Conservation (phyloP, 1,284 basidiomycete genomes). For the Cutaneotrichosporon cutaneum region DNA sequence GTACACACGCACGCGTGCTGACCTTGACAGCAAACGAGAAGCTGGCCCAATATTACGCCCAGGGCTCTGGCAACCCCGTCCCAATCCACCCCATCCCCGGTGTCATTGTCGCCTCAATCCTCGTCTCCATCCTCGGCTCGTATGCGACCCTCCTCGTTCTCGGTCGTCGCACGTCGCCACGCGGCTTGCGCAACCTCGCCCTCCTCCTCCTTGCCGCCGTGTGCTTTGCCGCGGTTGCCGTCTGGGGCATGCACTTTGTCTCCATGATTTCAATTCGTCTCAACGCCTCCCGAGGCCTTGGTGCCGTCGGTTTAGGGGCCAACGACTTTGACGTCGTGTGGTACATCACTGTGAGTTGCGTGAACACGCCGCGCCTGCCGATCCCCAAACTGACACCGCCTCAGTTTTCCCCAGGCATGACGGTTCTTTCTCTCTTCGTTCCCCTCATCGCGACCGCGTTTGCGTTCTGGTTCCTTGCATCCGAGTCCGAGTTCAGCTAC, state of each 20-base stretch:
- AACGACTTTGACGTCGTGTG: constrained; percentile 31
- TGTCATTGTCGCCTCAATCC: constrained; percentile 55
- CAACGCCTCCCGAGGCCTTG: constrained; percentile 11
- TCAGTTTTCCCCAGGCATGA: constrained; percentile 55
- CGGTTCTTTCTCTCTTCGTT: constrained; percentile 55
- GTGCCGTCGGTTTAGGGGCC: constrained; percentile 20
- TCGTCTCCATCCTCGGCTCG: constrained; percentile 56
- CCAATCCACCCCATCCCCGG: constrained; percentile 53
- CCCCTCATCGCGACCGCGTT: constrained; percentile 54
- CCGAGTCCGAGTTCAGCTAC: constrained; percentile 50
- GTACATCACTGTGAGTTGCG: constrained; percentile 48
- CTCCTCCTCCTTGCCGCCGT: constrained; percentile 62
- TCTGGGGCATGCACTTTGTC: constrained; percentile 58
- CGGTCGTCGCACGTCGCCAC: constrained; percentile 53
- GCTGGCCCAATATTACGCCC: constrained; percentile 49
- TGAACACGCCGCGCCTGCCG: constrained; percentile 4
- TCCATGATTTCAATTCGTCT: constrained; percentile 55
- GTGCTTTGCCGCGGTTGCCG: constrained; percentile 85
- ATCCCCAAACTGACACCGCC: neutral
- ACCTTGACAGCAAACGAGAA: constrained; percentile 34
- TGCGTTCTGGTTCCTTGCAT: constrained; percentile 56
- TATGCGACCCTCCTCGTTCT: constrained; percentile 56
- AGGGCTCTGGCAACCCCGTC: constrained; percentile 33
- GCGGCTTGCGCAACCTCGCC: constrained; percentile 52
- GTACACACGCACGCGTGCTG: neutral